Evolutionary conservation across 2,329 filamentous ascomycete species (phyloP).

Genomic region (Seiridium cupressi): DNA sequence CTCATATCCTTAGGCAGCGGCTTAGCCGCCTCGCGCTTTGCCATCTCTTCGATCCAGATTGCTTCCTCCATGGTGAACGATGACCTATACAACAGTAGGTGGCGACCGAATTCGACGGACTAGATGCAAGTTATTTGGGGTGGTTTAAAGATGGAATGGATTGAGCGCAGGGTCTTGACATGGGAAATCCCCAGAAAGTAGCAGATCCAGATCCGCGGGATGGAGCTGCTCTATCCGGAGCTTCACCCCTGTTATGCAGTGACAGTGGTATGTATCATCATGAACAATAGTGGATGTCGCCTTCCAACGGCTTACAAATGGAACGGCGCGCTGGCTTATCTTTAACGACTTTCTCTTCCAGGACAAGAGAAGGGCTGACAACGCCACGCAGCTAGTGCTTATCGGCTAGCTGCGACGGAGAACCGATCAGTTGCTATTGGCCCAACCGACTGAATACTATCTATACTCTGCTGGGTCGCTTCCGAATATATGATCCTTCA

Average conservation of each 20-base stretch:
- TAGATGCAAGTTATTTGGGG: background rate
- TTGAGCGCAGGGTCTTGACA: background rate
- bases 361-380: background rate
- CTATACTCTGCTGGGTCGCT: too few species aligned
- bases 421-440: background rate
- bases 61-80: constrained; percentile 4
- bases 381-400: background rate
- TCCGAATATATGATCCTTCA: too few species aligned
- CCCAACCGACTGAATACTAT: background rate
- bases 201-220: background rate
- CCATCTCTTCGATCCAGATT: background rate
- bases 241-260: background rate
- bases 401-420: background rate
- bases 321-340: background rate
- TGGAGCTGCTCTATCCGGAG: constrained; percentile 1
- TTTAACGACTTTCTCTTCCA: constrained; percentile 3
- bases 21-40: constrained; percentile 22
- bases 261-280: background rate
- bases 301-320: constrained; percentile 7
- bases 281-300: background rate
- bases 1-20: constrained; percentile 68
- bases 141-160: background rate
- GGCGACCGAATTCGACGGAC: background rate
- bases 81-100: background rate
- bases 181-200: background rate